A percentile compares a stretch with the other conserved stretches of the same genome.
These are phyloP conservation scores for Ogataea saltuana DNA, from an alignment of 805 yeast genomes.

Conservation along the genomic window DNA sequence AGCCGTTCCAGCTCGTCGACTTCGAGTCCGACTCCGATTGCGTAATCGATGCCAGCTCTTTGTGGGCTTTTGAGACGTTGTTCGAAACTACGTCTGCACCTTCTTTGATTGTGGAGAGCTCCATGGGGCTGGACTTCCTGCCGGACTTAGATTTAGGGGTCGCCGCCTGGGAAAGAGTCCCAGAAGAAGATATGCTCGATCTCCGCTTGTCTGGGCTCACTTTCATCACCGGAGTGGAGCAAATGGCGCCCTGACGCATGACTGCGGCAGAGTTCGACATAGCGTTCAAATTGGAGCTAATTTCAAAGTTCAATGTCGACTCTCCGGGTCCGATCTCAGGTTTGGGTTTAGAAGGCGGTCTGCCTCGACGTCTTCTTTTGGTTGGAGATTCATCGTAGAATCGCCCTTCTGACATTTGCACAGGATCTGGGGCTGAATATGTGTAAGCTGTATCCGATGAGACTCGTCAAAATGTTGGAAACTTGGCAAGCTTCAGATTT, in stretches of 20 bases:
- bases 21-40: neutral
- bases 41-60: slow-evolving; percentile 25
- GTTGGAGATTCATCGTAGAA: slow-evolving; percentile 24
- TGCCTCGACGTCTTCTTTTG: slow-evolving; percentile 32
- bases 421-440: neutral
- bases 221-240: slow-evolving; percentile 36
- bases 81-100: neutral
- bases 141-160: slow-evolving; percentile 14
- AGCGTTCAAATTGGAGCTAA: slow-evolving; percentile 26
- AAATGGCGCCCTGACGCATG: slow-evolving; percentile 30
- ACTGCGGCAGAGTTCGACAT: slow-evolving; percentile 32
- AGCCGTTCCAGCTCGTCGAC: neutral
- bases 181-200: slow-evolving; percentile 15
- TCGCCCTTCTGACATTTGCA: slow-evolving; percentile 19
- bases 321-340: slow-evolving; percentile 28
- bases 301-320: slow-evolving; percentile 26
- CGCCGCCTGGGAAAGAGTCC: slow-evolving; percentile 14
- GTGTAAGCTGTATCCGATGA: neutral
- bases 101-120: slow-evolving; percentile 12
- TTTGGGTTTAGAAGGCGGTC: slow-evolving; percentile 31
- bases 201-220: slow-evolving; percentile 31
- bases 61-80: slow-evolving; percentile 24
- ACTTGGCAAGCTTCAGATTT: slow-evolving; percentile 3
- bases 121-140: slow-evolving; percentile 5
- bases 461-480: neutral